phyloP scores from a whole-genome alignment of 2,329 filamentous ascomycete genomes.

The Pseudogymnoascus sp. region DNA sequence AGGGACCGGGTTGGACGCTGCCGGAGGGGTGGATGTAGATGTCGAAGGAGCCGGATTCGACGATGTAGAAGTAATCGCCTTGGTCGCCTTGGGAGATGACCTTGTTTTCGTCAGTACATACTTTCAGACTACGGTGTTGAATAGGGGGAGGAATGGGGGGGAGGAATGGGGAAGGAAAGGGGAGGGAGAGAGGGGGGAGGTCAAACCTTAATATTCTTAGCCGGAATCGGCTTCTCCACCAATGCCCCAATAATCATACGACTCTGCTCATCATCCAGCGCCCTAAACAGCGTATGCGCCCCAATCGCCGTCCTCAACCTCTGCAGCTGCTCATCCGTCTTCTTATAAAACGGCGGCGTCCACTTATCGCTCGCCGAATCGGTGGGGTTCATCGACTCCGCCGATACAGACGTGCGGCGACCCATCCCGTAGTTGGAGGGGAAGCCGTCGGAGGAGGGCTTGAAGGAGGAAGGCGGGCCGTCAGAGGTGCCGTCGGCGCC shows the following conservation, averaged over 20 bases:
- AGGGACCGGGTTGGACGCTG: conserved; percentile 65
- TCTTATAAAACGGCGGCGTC: conserved; percentile 77
- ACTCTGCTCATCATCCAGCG: conserved; percentile 89
- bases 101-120: too few species aligned
- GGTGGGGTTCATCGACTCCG: conserved; percentile 87
- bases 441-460: conserved; percentile 53
- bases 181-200: too few species aligned
- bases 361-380: conserved; percentile 79
- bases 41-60: conserved; percentile 84
- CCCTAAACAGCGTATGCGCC: conserved; percentile 87
- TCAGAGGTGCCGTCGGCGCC: conserved; percentile 40
- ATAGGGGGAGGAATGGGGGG: too few species aligned
- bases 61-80: conserved; percentile 96
- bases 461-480: conserved; percentile 33
- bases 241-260: conserved; percentile 80
- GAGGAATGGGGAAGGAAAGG: too few species aligned
- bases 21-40: conserved; percentile 80
- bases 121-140: too few species aligned
- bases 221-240: conserved; percentile 90
- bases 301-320: conserved; percentile 75
- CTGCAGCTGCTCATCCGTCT: conserved; percentile 69
- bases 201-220: conserved; percentile 75
- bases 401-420: conserved; percentile 90
- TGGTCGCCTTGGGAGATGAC: conserved; percentile 87
- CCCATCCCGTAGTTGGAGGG: conserved; percentile 91